Percentiles rank a stretch among this genome's conserved stretches.
Evolutionary conservation across 495 filamentous ascomycete genomes (phyloP).

Genomic region (Clavariopsis aquatica): DNA sequence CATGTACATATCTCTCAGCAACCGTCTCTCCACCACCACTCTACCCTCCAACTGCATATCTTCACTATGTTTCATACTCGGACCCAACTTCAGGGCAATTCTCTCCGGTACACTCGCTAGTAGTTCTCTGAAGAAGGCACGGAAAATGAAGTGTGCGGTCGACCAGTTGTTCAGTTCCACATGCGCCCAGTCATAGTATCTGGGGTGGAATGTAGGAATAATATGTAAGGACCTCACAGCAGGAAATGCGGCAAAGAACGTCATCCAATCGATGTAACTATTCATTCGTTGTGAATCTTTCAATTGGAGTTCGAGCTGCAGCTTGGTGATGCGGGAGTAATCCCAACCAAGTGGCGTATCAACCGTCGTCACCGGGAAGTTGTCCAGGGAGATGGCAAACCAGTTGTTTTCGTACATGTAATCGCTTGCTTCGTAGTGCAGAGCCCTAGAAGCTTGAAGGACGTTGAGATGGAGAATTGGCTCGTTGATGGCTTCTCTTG

Average conservation of each 20-base stretch:
- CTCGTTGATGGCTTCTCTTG: conserved; percentile 13
- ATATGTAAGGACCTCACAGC: conserved; percentile 19
- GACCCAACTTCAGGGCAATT: conserved; percentile 15
- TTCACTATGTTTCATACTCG: conserved; percentile 1
- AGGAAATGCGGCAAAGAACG: conserved; percentile 19
- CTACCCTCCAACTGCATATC: conserved; percentile 25
- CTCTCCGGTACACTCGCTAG: conserved; percentile 15
- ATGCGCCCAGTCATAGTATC: conserved; percentile 33
- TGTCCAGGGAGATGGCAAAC: conserved; percentile 31
- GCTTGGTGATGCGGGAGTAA: conserved; percentile 21
- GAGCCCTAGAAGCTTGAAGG: conserved; percentile 16
- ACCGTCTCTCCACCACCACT: not conserved
- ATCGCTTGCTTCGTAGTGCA: conserved; percentile 28
- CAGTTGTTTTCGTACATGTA: conserved; percentile 29
- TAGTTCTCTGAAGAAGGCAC: conserved; percentile 29
- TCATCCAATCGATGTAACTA: conserved; percentile 26
- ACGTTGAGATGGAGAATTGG: conserved; percentile 26
- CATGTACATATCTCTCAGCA: conserved; percentile 21
- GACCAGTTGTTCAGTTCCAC: conserved; percentile 17
- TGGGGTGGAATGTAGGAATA: conserved; percentile 28
- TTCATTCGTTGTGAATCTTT: conserved; percentile 34
- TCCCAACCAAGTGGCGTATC: conserved; percentile 25
- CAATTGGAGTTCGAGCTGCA: conserved; percentile 34
- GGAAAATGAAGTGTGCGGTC: conserved; percentile 22
- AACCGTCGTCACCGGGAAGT: conserved; percentile 1